Evolutionary conservation across 306 rosid species (phyloP).

Genomic region (Leucaena leucocephala): DNA sequence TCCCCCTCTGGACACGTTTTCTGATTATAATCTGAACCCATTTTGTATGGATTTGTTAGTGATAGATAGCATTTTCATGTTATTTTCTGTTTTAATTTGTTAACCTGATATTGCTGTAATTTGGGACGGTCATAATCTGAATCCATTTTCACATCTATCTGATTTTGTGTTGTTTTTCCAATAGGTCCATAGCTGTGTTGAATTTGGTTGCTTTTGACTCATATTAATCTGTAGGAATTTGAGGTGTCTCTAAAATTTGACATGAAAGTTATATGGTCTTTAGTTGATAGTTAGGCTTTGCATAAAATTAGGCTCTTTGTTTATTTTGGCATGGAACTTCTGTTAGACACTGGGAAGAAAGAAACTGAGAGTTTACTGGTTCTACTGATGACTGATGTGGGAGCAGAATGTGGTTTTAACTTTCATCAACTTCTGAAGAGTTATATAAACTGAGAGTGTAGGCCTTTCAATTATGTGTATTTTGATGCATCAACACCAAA

Average conservation of each 20-base stretch:
- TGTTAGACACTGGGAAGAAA: background rate
- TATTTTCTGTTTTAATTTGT: constrained; percentile 15
- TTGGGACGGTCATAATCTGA: background rate
- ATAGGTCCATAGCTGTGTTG: background rate
- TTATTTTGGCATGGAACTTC: background rate
- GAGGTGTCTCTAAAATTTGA: background rate
- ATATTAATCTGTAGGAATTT: background rate
- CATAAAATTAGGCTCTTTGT: background rate
- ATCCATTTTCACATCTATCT: background rate
- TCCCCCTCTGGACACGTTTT: constrained; percentile 23
- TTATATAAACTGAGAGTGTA: background rate
- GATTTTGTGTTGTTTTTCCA: background rate
- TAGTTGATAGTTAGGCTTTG: background rate
- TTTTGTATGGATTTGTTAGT: constrained; percentile 28
- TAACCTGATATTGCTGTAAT: constrained; percentile 10
- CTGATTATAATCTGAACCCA: constrained; percentile 14
- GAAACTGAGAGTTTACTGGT: background rate
- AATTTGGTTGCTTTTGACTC: background rate
- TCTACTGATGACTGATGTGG: background rate
- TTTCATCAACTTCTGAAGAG: background rate
- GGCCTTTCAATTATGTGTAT: background rate
- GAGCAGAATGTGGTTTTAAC: background rate
- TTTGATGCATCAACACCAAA: background rate
- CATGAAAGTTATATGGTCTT: background rate
- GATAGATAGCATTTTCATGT: background rate